Evolutionary conservation across 2,329 filamentous ascomycete species (phyloP).

Genomic region (Colletotrichum godetiae): DNA sequence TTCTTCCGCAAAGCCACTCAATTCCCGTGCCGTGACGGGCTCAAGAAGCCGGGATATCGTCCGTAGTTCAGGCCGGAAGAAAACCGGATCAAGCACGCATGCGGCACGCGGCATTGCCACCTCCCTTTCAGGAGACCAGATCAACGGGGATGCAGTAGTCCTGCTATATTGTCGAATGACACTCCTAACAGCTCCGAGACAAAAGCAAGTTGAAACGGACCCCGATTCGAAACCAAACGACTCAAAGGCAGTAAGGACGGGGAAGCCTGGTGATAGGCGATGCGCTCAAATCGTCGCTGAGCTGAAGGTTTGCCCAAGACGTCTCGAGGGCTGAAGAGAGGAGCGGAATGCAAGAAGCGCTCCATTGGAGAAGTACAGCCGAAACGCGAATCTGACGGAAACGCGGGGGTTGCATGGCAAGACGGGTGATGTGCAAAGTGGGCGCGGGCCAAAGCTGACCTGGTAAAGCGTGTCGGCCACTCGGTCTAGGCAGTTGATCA

Average conservation of each 20-base stretch:
- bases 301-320: conserved; percentile 10
- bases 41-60: not conserved
- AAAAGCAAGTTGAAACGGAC: conserved; percentile 23
- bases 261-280: not conserved
- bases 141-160: not conserved
- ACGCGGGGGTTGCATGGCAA: conserved; percentile 28
- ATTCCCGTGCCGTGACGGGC: not conserved
- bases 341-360: not conserved
- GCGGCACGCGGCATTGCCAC: not conserved
- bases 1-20: not conserved
- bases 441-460: conserved; percentile 21
- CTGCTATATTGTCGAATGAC: conserved; percentile 6
- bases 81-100: not conserved
- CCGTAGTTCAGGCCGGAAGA: not conserved
- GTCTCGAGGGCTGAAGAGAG: not conserved
- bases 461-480: conserved; percentile 14
- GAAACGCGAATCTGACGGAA: conserved; percentile 14
- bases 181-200: conserved; percentile 14
- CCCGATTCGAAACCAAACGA: conserved; percentile 10
- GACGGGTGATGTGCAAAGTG: conserved; percentile 29
- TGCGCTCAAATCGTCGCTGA: not conserved
- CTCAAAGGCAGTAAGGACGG: not conserved
- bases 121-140: not conserved
- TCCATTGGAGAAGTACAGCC: conserved; percentile 5
- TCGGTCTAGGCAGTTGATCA: not conserved